Evolutionary conservation across 176 grass and related monocot species (phyloP).

Genomic region (Poa annua): DNA sequence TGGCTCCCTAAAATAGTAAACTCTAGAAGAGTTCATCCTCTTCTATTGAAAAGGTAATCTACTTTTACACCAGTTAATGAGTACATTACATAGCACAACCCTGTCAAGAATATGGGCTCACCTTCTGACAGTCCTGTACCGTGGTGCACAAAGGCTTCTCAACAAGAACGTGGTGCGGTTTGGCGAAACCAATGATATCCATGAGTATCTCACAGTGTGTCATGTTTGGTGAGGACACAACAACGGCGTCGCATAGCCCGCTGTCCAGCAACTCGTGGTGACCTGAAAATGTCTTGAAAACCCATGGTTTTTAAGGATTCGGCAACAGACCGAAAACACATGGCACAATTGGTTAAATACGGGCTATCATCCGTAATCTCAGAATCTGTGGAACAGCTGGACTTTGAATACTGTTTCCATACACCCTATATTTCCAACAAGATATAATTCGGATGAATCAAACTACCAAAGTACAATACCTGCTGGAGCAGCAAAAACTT

Average conservation of each 20-base stretch:
- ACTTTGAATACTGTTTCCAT: background rate
- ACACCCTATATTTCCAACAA: background rate
- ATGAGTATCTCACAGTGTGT: constrained; percentile 88
- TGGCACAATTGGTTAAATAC: background rate
- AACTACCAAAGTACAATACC: background rate
- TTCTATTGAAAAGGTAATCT: background rate
- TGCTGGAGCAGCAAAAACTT: too few relatives aligned
- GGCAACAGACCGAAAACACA: background rate
- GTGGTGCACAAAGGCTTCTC: constrained; percentile 96
- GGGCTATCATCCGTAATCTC: background rate
- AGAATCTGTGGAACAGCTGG: background rate
- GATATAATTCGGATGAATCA: background rate
- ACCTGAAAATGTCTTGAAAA: constrained; percentile 77
- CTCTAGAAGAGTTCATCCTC: background rate
- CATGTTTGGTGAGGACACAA: constrained; percentile 94
- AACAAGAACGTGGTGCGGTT: constrained; percentile 81
- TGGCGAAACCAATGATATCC: constrained; percentile 64
- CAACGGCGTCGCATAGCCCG: constrained; percentile 71
- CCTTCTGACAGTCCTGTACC: constrained; percentile 75
- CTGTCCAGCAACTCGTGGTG: constrained; percentile 77
- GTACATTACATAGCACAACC: background rate
- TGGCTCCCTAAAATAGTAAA: background rate
- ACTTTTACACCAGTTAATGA: background rate
- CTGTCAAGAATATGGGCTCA: constrained; percentile 30
- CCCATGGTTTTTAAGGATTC: constrained; percentile 32